These are phyloP conservation scores for Eucalyptus polyanthemos DNA, from an alignment of 345 rosid species.

Conservation along the genomic window DNA sequence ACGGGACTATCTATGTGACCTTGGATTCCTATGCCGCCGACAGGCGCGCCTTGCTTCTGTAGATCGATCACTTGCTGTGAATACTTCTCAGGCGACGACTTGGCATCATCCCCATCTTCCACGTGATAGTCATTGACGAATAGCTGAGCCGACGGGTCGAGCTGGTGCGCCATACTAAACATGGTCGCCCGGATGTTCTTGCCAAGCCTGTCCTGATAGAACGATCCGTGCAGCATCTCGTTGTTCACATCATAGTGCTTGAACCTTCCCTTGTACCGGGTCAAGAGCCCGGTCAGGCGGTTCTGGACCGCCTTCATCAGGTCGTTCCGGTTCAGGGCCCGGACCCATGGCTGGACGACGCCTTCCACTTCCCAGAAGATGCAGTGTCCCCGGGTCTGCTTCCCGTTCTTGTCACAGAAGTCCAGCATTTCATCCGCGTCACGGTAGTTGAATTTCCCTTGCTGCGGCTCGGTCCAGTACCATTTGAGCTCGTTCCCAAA, in stretches of 20 bases:
- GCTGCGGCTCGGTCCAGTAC: conserved; percentile 91
- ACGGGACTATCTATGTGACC: conserved; percentile 85
- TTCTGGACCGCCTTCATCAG: conserved; percentile 52
- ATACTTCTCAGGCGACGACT: conserved; percentile 71
- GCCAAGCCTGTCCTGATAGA: conserved; percentile 56
- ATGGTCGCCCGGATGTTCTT: conserved; percentile 47
- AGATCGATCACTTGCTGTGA: conserved; percentile 54
- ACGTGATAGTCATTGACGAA: conserved; percentile 89
- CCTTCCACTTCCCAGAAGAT: conserved; percentile 96
- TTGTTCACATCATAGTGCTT: conserved; percentile 93
- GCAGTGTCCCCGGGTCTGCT: conserved; percentile 76
- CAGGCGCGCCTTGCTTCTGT: conserved; percentile 70
- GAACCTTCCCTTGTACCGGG: conserved; percentile 75
- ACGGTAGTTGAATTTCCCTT: conserved; percentile 62
- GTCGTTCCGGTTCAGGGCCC: conserved; percentile 37
- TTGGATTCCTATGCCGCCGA: conserved; percentile 91
- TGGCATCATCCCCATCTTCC: conserved; percentile 75
- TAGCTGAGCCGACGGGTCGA: conserved; percentile 61
- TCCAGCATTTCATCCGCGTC: conserved; percentile 86
- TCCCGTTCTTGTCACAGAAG: conserved; percentile 48
- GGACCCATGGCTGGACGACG: conserved; percentile 75
- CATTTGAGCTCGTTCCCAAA: conserved; percentile 93
- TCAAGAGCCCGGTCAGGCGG: conserved; percentile 61
- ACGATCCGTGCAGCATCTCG: conserved; percentile 95
- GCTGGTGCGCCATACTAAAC: conserved; percentile 63